phyloP scores from a whole-genome alignment of 169 alveolate genomes.

The Cardiosporidium cionae region DNA sequence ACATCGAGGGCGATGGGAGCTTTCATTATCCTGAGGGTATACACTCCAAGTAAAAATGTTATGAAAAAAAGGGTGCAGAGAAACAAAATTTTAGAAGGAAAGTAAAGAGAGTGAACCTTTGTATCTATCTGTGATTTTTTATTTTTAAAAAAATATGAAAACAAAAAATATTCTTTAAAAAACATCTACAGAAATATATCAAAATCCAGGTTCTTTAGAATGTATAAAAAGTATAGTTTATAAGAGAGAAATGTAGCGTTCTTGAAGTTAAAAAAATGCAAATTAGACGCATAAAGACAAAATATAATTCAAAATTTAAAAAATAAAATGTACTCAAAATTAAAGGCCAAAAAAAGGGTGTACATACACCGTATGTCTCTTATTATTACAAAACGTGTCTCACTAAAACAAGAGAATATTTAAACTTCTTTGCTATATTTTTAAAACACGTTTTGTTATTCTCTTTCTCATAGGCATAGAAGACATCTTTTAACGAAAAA shows the following conservation, averaged over 20 bases:
- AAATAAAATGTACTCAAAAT: neutral
- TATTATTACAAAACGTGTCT: no score
- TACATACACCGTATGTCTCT: no score
- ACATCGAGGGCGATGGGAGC: conserved; percentile 82
- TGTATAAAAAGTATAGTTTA: no score
- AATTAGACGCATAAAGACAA: no score
- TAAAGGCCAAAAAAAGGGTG: neutral
- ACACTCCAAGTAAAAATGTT: neutral
- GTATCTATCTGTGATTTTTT: neutral
- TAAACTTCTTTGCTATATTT: no score
- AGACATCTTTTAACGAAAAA: no score
- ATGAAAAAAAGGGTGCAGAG: neutral
- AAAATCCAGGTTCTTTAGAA: no score
- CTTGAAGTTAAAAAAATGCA: no score
- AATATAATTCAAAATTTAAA: neutral
- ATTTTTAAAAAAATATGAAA: neutral
- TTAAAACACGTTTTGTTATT: no score
- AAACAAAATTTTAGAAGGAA: neutral
- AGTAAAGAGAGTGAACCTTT: neutral
- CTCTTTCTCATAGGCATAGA: no score
- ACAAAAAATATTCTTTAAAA: neutral
- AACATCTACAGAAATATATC: neutral
- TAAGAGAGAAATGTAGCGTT: no score
- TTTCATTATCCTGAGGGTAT: conserved; percentile 51
- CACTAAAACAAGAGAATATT: no score